Percentiles rank a stretch among this genome's conserved stretches.
These are phyloP conservation scores for Russula lepida DNA, from an alignment of 768 basidiomycete genomes.

Conservation along the genomic window DNA sequence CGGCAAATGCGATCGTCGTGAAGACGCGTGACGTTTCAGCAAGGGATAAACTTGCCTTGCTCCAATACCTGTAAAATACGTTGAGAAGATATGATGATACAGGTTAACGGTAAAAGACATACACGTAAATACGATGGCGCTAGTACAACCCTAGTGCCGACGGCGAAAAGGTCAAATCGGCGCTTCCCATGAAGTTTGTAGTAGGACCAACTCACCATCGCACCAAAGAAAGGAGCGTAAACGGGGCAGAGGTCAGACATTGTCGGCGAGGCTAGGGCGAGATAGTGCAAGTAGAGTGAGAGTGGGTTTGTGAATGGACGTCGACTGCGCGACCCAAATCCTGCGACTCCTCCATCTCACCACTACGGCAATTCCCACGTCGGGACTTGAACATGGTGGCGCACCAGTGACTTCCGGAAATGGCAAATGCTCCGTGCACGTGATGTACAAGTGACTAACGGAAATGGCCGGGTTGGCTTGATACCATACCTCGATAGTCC, in stretches of 20 bases:
- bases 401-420: too few relatives aligned
- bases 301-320: not conserved
- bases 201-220: constrained; percentile 64
- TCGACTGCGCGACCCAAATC: not conserved
- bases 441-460: too few relatives aligned
- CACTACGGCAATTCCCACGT: not conserved
- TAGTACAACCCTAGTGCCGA: constrained; percentile 75
- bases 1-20: not conserved
- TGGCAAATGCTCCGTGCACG: too few relatives aligned
- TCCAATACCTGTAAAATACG: constrained; percentile 53
- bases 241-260: constrained; percentile 86
- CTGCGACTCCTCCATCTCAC: not conserved
- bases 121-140: constrained; percentile 98
- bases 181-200: not conserved
- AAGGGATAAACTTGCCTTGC: constrained; percentile 52
- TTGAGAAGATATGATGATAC: not conserved
- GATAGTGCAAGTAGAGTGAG: not conserved
- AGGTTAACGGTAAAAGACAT: constrained; percentile 29
- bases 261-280: not conserved
- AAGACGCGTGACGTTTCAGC: not conserved
- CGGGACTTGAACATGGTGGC: not conserved
- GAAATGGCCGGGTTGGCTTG: too few relatives aligned
- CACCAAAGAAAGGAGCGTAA: constrained; percentile 97
- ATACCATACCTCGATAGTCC: too few relatives aligned
- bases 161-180: not conserved